Evolutionary conservation across 2,329 filamentous ascomycete genomes (phyloP), one percentile per base, ranked within the genome.

Genomic region (Cercospora nicotianae): DNA sequence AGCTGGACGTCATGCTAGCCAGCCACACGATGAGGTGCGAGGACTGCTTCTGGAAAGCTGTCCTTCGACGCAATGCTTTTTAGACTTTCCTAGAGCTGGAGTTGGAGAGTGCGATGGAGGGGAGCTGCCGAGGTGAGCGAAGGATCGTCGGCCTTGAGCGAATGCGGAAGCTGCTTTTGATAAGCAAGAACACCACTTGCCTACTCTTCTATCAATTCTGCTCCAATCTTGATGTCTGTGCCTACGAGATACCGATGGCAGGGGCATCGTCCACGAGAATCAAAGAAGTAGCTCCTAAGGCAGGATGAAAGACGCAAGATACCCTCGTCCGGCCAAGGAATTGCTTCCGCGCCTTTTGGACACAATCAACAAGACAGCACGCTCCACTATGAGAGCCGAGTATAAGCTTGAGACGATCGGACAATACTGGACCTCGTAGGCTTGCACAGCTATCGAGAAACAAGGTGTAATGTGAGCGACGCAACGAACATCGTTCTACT

Each of bases 1-100:
- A 57, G 39, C 33, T 39, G 62, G 18, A 64, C 62, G 62, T 64
- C 62, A 64, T 64, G 36, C 33, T 58, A 55, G 62, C 62, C 62
- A 64, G 31, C 30, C 62, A 58, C 60, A 48, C 48, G 48, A 55
- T 55, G 23, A 55, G 39, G 36, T 30, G 39, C 33, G 39, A 62
- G 16, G 26, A 10, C 28, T 59, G 55, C 28, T 23, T 59, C 55
- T 36, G 55, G 28, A 59, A 59, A 59, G 55, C 55, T 59, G 55
- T 59, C 28, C 55, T 59, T 36, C 28, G 31, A 8, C 10, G 31
- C 31, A 23, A 59, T 59, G 55, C 55, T 59, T n/a, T 18, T 59
- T 59, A 33, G 55, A 59, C 55, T 59, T 59, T 59, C 16, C n/a
- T 59, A 20, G 55, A 59, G 55, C 5, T 59, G 16, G 55, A 31